Base-by-base conservation (phyloP, 768 basidiomycete species). In the Daedaleopsis sinensis region DNA sequence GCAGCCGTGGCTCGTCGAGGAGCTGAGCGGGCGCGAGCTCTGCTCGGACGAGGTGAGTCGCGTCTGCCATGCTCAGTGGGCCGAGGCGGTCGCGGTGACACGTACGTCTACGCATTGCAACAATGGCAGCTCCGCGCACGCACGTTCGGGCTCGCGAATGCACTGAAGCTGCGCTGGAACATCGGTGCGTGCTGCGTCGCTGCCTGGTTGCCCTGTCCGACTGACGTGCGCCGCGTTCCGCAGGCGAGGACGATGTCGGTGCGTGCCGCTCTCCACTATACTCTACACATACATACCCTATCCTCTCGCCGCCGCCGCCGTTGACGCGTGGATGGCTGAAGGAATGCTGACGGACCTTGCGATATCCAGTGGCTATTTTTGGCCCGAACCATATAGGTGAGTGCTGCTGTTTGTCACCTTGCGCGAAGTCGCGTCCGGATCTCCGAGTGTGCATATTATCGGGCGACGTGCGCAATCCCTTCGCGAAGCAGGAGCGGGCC, bases 161-260 rank as follows among this genome's bases (percentile, higher is more conserved):
- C 74, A 6, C 68, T 86, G 2, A 74, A 73, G 19, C 66, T 71
- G 2, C 76, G 72, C 37, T 85, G 79, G 70, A 70, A 72, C 16
- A 74, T 84, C 60, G 74, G 84, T 80, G 58, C 61, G 75, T 69
- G 8, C 8, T 21, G 15, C 38, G 35, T 32, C 19, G 16, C 18
- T 11, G 21, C 21, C 23, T 13, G 12, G 21, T n/a, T 10, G 15
- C 7, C 6, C 21, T 5, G 23, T 49, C 15, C 8, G 23, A 24
- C 47, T 49, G 47, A 49, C 47, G 15, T 21, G 7, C 23, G 47
- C 21, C 19, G 23, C 51, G 19, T 15, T 60, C 1, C 52, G 24
- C 32, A 84, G 84, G 73, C 39, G 80, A 83, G 51, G 68, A 80
- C 47, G 80, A 84, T 61, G 80, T 84, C 55, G 83, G 84, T 85